These are phyloP conservation scores for Tripterygium wilfordii DNA, from an alignment of 177 flowering plant genomes.

Conservation along the genomic window DNA sequence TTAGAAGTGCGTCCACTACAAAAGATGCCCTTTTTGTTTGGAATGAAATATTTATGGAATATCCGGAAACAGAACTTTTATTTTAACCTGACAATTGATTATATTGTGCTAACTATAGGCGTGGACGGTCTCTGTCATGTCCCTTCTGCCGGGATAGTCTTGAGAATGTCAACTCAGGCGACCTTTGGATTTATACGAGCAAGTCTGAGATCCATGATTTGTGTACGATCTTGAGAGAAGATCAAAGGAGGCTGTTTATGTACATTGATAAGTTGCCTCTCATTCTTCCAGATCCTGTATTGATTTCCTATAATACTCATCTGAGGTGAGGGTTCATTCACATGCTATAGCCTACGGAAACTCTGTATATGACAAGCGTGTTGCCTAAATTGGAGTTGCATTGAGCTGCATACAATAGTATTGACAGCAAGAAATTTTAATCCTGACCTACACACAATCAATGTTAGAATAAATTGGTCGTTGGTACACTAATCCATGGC, in stretches of 20 bases:
- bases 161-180: slow-evolving; percentile 32
- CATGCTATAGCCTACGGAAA: background rate
- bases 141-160: slow-evolving; percentile 48
- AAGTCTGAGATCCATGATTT: slow-evolving; percentile 19
- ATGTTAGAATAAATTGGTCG: no score
- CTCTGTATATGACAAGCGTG: background rate
- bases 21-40: background rate
- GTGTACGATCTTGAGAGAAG: slow-evolving; percentile 12
- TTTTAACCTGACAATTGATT: background rate
- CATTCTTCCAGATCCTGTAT: slow-evolving; percentile 18
- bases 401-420: no score
- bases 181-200: slow-evolving; percentile 30
- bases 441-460: no score
- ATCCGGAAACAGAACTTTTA: background rate
- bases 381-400: no score
- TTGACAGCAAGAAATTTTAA: no score
- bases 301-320: slow-evolving; percentile 17
- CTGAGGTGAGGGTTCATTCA: slow-evolving; percentile 10
- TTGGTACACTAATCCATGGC: no score
- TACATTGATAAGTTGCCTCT: slow-evolving; percentile 30
- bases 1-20: no score
- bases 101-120: slow-evolving; percentile 21
- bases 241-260: slow-evolving; percentile 24
- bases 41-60: no score
- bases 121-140: slow-evolving; percentile 40